phyloP scores from a whole-genome alignment of 2,329 filamentous ascomycete species.

The Aspergillus intermedius region DNA sequence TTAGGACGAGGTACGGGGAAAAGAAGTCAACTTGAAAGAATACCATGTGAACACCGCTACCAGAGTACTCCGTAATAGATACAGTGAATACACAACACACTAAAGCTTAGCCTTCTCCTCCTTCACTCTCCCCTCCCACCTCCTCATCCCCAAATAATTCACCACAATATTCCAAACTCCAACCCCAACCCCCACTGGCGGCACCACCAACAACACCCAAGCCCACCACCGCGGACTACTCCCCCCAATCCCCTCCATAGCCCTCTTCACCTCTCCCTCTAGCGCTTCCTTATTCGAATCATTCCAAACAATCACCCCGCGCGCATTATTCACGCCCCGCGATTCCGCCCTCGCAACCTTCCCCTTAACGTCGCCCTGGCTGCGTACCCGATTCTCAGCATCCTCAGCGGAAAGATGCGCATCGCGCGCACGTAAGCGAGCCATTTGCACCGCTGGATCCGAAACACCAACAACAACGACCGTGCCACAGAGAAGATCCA shows the following conservation, averaged over 20 bases:
- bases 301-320: constrained; percentile 84
- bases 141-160: constrained; percentile 63
- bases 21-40: neutral
- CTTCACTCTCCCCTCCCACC: constrained; percentile 59
- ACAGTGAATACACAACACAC: neutral
- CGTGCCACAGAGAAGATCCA: constrained; percentile 78
- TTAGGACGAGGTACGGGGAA: neutral
- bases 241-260: constrained; percentile 56
- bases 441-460: constrained; percentile 76
- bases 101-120: constrained; percentile 54
- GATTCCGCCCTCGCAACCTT: constrained; percentile 72
- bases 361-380: constrained; percentile 76
- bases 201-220: constrained; percentile 60
- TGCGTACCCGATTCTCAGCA: constrained; percentile 75
- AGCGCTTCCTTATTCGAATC: constrained; percentile 69
- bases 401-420: constrained; percentile 74
- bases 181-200: constrained; percentile 64
- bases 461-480: constrained; percentile 81
- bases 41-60: neutral
- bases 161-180: constrained; percentile 66
- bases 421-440: constrained; percentile 67
- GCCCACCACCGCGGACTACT: constrained; percentile 77
- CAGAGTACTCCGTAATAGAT: neutral
- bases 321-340: constrained; percentile 47
- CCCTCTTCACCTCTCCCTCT: constrained; percentile 57